Evolutionary conservation across 2,329 filamentous ascomycete genomes (phyloP), one percentile per base, ranked within the genome.

Genomic region (Cladosporium colombiae): DNA sequence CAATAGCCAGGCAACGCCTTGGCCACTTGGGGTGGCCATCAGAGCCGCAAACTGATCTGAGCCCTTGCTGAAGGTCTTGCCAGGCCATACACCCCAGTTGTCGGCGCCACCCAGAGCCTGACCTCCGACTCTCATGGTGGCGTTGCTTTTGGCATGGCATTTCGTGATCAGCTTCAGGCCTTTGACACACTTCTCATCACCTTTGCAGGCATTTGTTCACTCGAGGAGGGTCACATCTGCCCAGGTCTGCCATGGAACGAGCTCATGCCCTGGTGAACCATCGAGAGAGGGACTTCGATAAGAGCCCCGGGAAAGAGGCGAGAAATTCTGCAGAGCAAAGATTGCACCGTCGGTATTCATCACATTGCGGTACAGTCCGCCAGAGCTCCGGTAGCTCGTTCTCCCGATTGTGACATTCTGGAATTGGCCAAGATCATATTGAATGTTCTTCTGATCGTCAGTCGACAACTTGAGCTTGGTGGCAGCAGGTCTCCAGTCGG

Each of bases 21-120:
- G 27, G 7, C 63, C 69, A 56, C 58, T 58, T 10, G 68, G 66
- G 25, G 68, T 68, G 6, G 62, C 65, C 49, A 70, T 37, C 13
- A 70, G 35, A 18, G 68, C 66, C n/a, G 56, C 49, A 31, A 64
- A 65, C 2, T 64, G 61, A 3, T 67, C 46, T 3, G 57, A 62
- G 16, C 64, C 59, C 2, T 29, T 44, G 33, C 11, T 21, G 35
- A 64, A 64, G n/a, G 23, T 64, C 23, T 58, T 44, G 25, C 62
- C 62, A 8, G 62, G 62, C 52, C 52, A 64, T 18, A 10, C 27
- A 21, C 16, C 33, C 31, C 44, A 59, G 21, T 59, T 23, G 29
- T 65, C 46, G n/a, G 60, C 18, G 37, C 60, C 62, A n/a, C 61
- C 33, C n/a, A 46, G 11, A 50, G 59, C 59, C 31, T 52, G 29